Percentiles rank a stretch among this genome's conserved stretches.
Conservation (phyloP, 2,329 filamentous ascomycete genomes). For the Hymenoscyphus fructigenus region DNA sequence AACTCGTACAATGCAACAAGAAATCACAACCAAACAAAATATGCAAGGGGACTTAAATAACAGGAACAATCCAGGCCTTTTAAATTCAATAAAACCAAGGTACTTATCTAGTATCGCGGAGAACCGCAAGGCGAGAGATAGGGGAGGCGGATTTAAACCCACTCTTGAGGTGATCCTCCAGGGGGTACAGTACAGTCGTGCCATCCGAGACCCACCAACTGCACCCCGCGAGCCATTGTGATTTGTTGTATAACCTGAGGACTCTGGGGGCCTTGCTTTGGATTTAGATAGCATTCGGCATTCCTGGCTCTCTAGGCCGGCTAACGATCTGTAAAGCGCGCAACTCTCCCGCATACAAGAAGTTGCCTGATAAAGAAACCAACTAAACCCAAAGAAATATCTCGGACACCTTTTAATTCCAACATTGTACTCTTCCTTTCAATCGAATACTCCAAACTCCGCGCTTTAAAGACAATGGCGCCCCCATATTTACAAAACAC, state of each 20-base stretch:
- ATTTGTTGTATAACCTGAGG: background rate
- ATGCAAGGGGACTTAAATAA: background rate
- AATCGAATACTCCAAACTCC: slow-evolving; percentile 4
- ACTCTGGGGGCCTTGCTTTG: background rate
- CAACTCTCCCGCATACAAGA: background rate
- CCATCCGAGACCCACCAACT: background rate
- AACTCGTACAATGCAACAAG: background rate
- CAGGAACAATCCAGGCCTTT: background rate
- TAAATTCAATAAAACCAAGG: background rate
- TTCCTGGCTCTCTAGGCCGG: background rate
- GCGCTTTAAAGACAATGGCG: background rate
- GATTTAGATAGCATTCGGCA: background rate
- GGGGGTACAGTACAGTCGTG: background rate
- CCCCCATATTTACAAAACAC: background rate
- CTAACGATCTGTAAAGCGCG: background rate
- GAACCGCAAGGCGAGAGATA: background rate
- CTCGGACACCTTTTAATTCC: background rate
- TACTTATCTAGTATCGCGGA: slow-evolving; percentile 4
- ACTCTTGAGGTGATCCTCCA: background rate
- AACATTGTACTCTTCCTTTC: background rate
- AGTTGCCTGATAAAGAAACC: background rate
- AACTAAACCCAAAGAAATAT: background rate
- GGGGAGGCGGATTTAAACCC: slow-evolving; percentile 1
- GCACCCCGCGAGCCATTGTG: background rate
- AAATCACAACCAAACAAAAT: background rate